phyloP scores from a whole-genome alignment of 352 stramenopile genomes.

The Thraustochytrium striatum region DNA sequence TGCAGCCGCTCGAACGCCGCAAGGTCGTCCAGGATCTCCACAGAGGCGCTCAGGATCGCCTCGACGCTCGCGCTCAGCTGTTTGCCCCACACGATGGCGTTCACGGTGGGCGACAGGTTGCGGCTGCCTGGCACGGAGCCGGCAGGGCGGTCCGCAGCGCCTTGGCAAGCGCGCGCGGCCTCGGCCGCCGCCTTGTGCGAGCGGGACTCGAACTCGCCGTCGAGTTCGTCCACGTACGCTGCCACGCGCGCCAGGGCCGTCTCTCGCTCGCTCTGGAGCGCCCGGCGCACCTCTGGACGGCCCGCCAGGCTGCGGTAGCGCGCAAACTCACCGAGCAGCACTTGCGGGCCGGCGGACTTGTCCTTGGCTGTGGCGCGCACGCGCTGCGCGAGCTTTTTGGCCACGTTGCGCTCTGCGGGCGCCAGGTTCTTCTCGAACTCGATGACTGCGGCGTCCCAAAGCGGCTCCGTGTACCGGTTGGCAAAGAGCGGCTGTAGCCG shows the following conservation, averaged over 20 bases:
- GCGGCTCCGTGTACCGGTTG: conserved; percentile 78
- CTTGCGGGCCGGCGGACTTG: conserved; percentile 63
- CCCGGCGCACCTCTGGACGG: conserved; percentile 72
- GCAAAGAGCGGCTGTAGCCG: conserved; percentile 71
- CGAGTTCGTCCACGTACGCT: conserved; percentile 72
- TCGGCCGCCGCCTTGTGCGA: conserved; percentile 59
- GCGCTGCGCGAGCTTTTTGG: conserved; percentile 68
- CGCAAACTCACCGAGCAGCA: conserved; percentile 65
- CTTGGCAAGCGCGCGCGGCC: conserved; percentile 65
- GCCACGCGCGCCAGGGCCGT: conserved; percentile 67
- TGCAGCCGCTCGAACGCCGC: conserved; percentile 59
- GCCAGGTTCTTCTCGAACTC: conserved; percentile 82
- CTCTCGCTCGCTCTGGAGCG: conserved; percentile 72
- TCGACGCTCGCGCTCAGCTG: conserved; percentile 65
- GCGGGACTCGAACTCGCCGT: conserved; percentile 72
- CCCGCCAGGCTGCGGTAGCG: conserved; percentile 71
- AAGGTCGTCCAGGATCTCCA: conserved; percentile 65
- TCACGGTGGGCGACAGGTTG: conserved; percentile 72
- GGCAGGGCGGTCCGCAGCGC: neutral
- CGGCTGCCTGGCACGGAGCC: conserved; percentile 50
- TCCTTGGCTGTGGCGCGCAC: conserved; percentile 62
- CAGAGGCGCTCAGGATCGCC: conserved; percentile 61
- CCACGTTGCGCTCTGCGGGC: conserved; percentile 75
- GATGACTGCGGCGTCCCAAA: conserved; percentile 68
- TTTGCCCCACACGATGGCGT: conserved; percentile 74